Conservation (phyloP, 345 rosid species). For the Eucalyptus sp. region DNA sequence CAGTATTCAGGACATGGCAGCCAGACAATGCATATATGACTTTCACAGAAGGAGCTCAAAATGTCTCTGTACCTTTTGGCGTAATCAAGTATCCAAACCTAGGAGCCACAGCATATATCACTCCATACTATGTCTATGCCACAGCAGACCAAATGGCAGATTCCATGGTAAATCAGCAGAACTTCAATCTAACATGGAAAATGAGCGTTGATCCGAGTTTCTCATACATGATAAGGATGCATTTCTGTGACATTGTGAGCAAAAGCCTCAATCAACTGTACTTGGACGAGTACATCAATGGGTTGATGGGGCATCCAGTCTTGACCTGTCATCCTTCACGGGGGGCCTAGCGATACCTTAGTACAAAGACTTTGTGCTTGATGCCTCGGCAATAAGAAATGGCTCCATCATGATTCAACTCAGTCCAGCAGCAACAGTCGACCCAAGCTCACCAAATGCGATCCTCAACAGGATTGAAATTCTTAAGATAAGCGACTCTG, state of each 20-base stretch:
- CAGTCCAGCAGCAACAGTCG: slow-evolving; percentile 28
- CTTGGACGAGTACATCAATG: slow-evolving; percentile 56
- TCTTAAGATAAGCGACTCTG: slow-evolving; percentile 52
- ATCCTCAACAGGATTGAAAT: slow-evolving; percentile 69
- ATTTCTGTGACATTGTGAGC: slow-evolving; percentile 80
- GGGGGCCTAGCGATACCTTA: slow-evolving; percentile 39
- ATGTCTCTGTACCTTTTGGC: slow-evolving; percentile 12
- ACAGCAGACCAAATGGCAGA: slow-evolving; percentile 40
- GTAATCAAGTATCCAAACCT: slow-evolving; percentile 26
- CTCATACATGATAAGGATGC: slow-evolving; percentile 52
- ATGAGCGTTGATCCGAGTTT: slow-evolving; percentile 42
- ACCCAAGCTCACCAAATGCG: slow-evolving; percentile 35
- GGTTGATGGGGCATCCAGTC: slow-evolving; percentile 17
- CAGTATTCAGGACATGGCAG: slow-evolving; percentile 64
- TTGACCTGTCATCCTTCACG: slow-evolving; percentile 45
- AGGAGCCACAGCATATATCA: slow-evolving; percentile 31
- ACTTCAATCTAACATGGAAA: slow-evolving; percentile 68
- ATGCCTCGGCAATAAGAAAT: slow-evolving; percentile 31
- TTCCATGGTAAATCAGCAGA: slow-evolving; percentile 24
- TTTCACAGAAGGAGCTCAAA: slow-evolving; percentile 45
- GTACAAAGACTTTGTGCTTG: slow-evolving; percentile 37
- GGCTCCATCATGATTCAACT: slow-evolving; percentile 52
- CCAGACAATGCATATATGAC: slow-evolving; percentile 31
- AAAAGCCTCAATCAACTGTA: slow-evolving; percentile 40
- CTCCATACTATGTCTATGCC: slow-evolving; percentile 49